These are phyloP conservation scores for Solanum chacoense DNA, from an alignment of 305 asterid genomes.

Conservation along the genomic window DNA sequence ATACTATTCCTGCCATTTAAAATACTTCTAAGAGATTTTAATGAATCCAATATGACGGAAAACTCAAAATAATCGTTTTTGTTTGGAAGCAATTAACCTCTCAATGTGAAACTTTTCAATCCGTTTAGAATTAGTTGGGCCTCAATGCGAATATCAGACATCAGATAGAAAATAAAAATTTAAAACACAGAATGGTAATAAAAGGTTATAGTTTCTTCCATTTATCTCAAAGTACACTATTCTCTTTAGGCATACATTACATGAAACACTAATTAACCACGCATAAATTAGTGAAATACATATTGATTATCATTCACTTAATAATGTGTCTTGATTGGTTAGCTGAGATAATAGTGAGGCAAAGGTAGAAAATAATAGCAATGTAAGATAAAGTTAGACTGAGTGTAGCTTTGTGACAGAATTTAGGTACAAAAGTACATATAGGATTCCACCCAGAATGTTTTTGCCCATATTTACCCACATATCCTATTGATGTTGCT, in stretches of 20 bases:
- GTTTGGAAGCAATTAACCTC: not conserved
- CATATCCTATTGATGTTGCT: constrained; percentile 38
- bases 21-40: not conserved
- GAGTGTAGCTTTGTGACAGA: constrained; percentile 22
- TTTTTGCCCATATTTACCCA: constrained; percentile 46
- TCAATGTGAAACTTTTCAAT: too few species aligned
- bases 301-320: not conserved
- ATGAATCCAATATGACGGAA: not conserved
- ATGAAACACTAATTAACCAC: not conserved
- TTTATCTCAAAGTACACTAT: not conserved
- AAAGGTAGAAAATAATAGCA: constrained; percentile 13
- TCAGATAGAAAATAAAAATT: not conserved
- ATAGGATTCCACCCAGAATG: constrained; percentile 46
- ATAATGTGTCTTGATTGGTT: constrained; percentile 17
- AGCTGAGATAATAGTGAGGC: constrained; percentile 34
- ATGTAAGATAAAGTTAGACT: constrained; percentile 17
- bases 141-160: not conserved
- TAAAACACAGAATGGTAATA: not conserved
- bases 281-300: not conserved
- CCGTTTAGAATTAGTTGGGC: not conserved
- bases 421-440: constrained; percentile 28
- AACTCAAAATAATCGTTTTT: too few species aligned
- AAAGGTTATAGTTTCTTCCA: not conserved
- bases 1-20: not conserved
- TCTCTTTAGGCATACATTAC: not conserved